Evolutionary conservation across 495 filamentous ascomycete genomes (phyloP).

Genomic region (Podospora tetraspora): DNA sequence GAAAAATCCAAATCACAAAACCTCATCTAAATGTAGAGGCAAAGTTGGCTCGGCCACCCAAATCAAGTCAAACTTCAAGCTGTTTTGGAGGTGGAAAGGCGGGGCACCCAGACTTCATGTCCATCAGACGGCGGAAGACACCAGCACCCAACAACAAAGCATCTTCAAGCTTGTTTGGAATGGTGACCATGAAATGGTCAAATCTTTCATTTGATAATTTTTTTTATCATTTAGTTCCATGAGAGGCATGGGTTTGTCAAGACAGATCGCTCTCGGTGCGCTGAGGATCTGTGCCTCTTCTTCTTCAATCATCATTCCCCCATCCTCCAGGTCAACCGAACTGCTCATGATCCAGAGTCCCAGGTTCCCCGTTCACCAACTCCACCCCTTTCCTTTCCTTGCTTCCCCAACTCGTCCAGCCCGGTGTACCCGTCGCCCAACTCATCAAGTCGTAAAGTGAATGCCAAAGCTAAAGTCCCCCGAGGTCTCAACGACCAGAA

Average conservation of each 20-base stretch:
- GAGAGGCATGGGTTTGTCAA: not conserved
- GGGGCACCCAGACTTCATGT: not conserved
- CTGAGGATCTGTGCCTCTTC: not conserved
- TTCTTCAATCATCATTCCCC: not conserved
- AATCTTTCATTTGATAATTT: not conserved
- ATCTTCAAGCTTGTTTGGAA: not conserved
- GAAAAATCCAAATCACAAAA: not conserved
- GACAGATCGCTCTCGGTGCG: not conserved
- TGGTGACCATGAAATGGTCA: not conserved
- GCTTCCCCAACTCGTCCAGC: not conserved
- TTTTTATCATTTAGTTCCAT: not conserved
- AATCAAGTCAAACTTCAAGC: not conserved
- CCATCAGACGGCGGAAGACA: not conserved
- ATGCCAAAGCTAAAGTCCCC: slow-evolving; percentile 15
- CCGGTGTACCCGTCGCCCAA: not conserved
- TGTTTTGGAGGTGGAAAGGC: not conserved
- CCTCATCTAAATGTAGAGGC: not conserved
- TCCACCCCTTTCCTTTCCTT: not conserved
- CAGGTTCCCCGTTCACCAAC: not conserved
- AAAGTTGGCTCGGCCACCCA: not conserved
- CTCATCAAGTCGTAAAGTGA: slow-evolving; percentile 30
- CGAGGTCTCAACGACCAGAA: slow-evolving; percentile 13
- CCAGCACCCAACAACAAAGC: not conserved
- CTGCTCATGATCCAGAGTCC: not conserved
- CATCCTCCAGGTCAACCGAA: not conserved